These are phyloP conservation scores for Globisporangium carolinianum DNA, from an alignment of 352 stramenopile genomes.

Conservation along the genomic window DNA sequence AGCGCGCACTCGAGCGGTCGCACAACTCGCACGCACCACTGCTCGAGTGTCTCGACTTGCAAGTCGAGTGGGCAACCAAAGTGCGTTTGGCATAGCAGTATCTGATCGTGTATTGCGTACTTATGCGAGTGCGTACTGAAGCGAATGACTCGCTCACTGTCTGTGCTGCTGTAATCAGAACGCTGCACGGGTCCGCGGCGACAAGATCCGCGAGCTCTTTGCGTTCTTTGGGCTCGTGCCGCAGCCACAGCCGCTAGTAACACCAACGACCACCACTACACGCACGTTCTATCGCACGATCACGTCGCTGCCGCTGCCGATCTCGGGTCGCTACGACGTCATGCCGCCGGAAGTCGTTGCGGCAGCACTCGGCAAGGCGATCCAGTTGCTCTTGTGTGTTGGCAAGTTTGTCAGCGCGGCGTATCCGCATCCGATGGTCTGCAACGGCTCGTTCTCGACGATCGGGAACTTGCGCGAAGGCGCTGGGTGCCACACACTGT, in stretches of 20 bases:
- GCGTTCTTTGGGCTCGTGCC: constrained; percentile 35
- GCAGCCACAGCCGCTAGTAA: neutral
- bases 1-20: constrained; percentile 22
- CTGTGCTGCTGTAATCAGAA: constrained; percentile 24
- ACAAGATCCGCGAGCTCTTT: constrained; percentile 69
- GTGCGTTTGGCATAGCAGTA: constrained; percentile 10
- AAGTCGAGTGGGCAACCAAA: constrained; percentile 54
- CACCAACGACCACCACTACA: neutral
- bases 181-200: constrained; percentile 49
- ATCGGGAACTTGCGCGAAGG: constrained; percentile 77
- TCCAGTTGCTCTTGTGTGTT: constrained; percentile 65
- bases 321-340: constrained; percentile 63
- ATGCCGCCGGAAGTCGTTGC: constrained; percentile 71
- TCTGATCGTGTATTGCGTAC: too few relatives aligned
- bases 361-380: constrained; percentile 61
- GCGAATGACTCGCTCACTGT: neutral
- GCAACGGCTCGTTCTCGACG: constrained; percentile 83
- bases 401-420: constrained; percentile 62
- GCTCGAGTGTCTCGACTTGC: constrained; percentile 59
- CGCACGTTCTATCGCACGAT: constrained; percentile 59
- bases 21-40: constrained; percentile 40
- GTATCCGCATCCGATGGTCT: constrained; percentile 80
- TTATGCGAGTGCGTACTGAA: neutral
- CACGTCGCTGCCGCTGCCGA: constrained; percentile 52
- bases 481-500: constrained; percentile 73